phyloP scores from a whole-genome alignment of 306 rosid genomes.

The Vicia villosa region DNA sequence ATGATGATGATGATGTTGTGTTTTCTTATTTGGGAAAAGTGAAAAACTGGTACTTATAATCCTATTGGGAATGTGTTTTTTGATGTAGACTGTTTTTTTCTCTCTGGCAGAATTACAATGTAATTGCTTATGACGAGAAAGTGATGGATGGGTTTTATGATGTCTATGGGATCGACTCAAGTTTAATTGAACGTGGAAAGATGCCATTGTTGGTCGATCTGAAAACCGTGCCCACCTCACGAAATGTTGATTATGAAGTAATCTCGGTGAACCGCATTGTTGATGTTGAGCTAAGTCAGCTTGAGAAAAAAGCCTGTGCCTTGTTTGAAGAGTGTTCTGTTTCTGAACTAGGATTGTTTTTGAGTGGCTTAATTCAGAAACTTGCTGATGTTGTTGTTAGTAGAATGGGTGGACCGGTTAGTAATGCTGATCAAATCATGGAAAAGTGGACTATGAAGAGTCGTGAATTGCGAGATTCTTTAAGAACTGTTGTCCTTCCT shows the following conservation, averaged over 20 bases:
- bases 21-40: background rate
- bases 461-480: conserved; percentile 65
- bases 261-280: conserved; percentile 70
- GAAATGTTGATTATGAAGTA: conserved; percentile 77
- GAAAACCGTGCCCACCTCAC: conserved; percentile 52
- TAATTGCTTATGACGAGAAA: conserved; percentile 79
- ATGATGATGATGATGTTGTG: conserved; percentile 7
- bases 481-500: conserved; percentile 71
- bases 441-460: conserved; percentile 80
- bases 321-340: conserved; percentile 53
- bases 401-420: conserved; percentile 97
- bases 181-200: conserved; percentile 72
- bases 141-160: conserved; percentile 98
- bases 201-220: conserved; percentile 92
- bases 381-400: conserved; percentile 86
- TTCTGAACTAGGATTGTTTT: conserved; percentile 62
- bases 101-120: conserved; percentile 80
- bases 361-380: conserved; percentile 82
- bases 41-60: conserved; percentile 11
- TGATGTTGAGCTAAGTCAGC: conserved; percentile 72
- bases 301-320: conserved; percentile 64
- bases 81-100: conserved; percentile 37
- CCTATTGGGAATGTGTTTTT: conserved; percentile 12
- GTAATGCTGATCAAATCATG: conserved; percentile 76
- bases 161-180: conserved; percentile 68